These are phyloP conservation scores for Hypoxylon rubiginosum DNA, from an alignment of 2,329 filamentous ascomycete genomes.

Conservation along the genomic window DNA sequence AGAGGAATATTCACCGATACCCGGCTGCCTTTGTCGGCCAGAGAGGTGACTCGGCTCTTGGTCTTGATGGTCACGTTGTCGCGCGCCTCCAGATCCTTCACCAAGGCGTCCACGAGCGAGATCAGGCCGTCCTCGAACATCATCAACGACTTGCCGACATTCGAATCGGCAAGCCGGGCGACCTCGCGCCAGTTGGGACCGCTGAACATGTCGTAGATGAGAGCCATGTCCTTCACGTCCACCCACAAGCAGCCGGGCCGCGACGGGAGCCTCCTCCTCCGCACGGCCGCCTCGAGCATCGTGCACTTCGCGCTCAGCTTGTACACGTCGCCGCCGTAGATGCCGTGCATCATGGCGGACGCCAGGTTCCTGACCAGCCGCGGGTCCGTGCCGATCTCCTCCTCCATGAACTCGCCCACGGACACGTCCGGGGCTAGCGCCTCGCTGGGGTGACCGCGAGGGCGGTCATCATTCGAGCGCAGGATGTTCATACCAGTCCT, in stretches of 20 bases:
- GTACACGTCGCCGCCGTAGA: constrained; percentile 91
- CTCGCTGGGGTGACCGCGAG: too few relatives aligned
- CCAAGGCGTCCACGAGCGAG: constrained; percentile 69
- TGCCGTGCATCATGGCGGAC: constrained; percentile 85
- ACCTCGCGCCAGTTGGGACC: constrained; percentile 40
- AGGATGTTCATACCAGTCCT: constrained; percentile 14
- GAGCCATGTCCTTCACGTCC: constrained; percentile 38
- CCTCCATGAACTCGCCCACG: constrained; percentile 74
- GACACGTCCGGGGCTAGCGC: constrained; percentile 70
- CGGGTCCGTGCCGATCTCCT: constrained; percentile 63
- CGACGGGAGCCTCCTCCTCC: constrained; percentile 49
- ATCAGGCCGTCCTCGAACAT: constrained; percentile 72
- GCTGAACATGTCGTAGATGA: constrained; percentile 44
- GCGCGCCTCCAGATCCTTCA: constrained; percentile 62
- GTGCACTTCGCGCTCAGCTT: constrained; percentile 80
- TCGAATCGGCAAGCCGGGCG: constrained; percentile 49
- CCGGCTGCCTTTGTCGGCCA: constrained; percentile 57
- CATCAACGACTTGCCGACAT: constrained; percentile 55
- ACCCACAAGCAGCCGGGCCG: constrained; percentile 9
- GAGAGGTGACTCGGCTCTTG: constrained; percentile 60
- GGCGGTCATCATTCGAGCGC: too few relatives aligned
- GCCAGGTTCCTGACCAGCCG: constrained; percentile 77
- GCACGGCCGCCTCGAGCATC: constrained; percentile 65
- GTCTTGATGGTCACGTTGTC: constrained; percentile 72
- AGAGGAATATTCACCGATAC: constrained; percentile 57